Base-by-base conservation (phyloP, 345 rosid species). In the Eucalyptus virginea region DNA sequence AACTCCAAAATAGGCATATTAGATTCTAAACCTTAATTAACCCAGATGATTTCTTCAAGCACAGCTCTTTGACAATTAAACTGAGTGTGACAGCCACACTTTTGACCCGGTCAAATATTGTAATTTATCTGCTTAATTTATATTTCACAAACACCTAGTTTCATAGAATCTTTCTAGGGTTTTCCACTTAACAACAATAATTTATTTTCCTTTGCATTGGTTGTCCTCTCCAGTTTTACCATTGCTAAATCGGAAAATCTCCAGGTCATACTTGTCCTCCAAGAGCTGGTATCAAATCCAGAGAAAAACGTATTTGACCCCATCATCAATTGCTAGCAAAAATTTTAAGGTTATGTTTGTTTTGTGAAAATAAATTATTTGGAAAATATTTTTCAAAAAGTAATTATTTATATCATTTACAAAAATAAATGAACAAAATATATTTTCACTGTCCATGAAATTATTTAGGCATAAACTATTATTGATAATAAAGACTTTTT, bases 301-400 rank as follows among this genome's bases (percentile, higher is more conserved):
- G 17, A 62, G 34, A 62, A 30, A 60, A 30, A 62, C 6, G n/a
- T 12, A 62, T n/a, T n/a, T 3, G 34, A 13, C 9, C 69, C 34
- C 0, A 30, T 3, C 18, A 14, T 62, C 69, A 52, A 19, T 21
- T 52, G 58, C 58, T 19, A 21, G 69, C 18, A 62, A 62, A 62
- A 62, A 7, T 30, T 28, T 3, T 12, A 30, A 30, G 32, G 2
- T 12, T 28, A 0, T 56, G 2, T 4, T 10, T 56, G 14, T 56
- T 56, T 56, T 2, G 28, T 56, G 6, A 56, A 23, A 56, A 10
- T 56, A 9, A 9, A 56, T 56, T 9, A 24, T 24, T 24, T 56
- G 6, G 0, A 56, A 56, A 10, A 56, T 10, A 10, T 10, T 11
- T 56, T 24, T 9, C 0, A 2, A 10, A 54, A 10, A 56, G 0